Evolutionary conservation across 495 filamentous ascomycete species (phyloP).

Genomic region (Hamigera avellanea): DNA sequence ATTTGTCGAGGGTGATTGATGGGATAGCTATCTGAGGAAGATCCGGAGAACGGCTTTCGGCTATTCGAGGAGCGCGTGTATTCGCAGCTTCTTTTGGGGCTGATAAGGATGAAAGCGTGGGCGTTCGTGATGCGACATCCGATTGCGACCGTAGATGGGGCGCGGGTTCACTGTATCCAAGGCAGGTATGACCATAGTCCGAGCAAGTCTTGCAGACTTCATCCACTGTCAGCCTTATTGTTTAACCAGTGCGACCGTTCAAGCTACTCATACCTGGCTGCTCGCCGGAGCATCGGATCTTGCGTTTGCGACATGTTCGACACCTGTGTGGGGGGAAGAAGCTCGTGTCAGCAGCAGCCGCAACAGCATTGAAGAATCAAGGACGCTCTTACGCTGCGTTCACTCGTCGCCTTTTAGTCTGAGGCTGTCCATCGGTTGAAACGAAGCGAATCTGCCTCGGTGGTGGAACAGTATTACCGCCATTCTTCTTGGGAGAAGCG

Average conservation of each 20-base stretch:
- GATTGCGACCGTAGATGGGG: conserved; percentile 40
- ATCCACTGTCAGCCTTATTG: not conserved
- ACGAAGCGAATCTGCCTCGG: conserved; percentile 60
- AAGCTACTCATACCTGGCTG: conserved; percentile 37
- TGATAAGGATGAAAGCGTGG: conserved; percentile 9
- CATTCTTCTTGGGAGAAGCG: conserved; percentile 33
- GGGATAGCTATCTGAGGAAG: conserved; percentile 6
- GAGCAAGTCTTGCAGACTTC: conserved; percentile 58
- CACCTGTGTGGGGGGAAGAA: conserved; percentile 41
- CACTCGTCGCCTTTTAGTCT: conserved; percentile 69
- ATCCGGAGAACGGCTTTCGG: conserved; percentile 22
- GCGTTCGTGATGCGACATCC: conserved; percentile 18
- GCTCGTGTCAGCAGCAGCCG: not conserved
- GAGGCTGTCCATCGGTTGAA: conserved; percentile 69
- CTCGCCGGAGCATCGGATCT: conserved; percentile 74
- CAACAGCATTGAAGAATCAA: not conserved
- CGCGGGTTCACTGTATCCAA: conserved; percentile 61
- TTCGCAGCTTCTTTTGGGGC: conserved; percentile 9
- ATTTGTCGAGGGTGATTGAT: conserved; percentile 7
- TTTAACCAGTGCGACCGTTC: not conserved
- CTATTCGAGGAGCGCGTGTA: conserved; percentile 8
- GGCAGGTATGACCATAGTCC: conserved; percentile 61
- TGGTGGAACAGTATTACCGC: conserved; percentile 22
- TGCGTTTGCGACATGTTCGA: conserved; percentile 69
- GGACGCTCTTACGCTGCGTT: conserved; percentile 57